Conservation (phyloP, 2,329 filamentous ascomycete species). For the Microcera coccophila region DNA sequence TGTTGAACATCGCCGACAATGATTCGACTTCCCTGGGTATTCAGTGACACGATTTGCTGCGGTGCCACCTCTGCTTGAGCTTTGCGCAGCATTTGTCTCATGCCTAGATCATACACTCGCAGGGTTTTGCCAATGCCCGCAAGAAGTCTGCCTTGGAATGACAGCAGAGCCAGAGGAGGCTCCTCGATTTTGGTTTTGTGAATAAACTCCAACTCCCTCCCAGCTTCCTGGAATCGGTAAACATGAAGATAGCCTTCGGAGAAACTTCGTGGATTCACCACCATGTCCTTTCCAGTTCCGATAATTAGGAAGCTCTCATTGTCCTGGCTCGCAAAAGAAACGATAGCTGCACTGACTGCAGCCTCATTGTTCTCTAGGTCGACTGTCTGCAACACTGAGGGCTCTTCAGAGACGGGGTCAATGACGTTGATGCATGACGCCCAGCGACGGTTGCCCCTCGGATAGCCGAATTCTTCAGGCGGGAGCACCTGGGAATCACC, state of each 20-base stretch:
- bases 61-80: constrained; percentile 75
- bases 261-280: constrained; percentile 70
- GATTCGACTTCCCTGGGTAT: constrained; percentile 87
- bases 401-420: constrained; percentile 73
- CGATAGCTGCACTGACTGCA: constrained; percentile 78
- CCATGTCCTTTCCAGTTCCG: constrained; percentile 88
- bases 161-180: constrained; percentile 82
- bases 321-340: constrained; percentile 83
- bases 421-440: constrained; percentile 92
- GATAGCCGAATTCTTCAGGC: constrained; percentile 83
- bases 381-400: constrained; percentile 66
- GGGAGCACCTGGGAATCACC: constrained; percentile 68
- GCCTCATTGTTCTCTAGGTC: constrained; percentile 88
- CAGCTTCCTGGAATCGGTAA: constrained; percentile 83
- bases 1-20: constrained; percentile 91
- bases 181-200: constrained; percentile 93
- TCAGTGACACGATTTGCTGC: constrained; percentile 81
- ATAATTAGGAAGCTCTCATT: constrained; percentile 90
- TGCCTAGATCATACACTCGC: constrained; percentile 86
- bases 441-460: constrained; percentile 80
- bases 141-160: constrained; percentile 85
- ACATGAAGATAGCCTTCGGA: constrained; percentile 84
- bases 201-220: constrained; percentile 86
- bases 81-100: constrained; percentile 89
- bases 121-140: constrained; percentile 81